These are phyloP conservation scores for Pichia sp. DNA, from an alignment of 1,139 yeast species.

Conservation along the genomic window DNA sequence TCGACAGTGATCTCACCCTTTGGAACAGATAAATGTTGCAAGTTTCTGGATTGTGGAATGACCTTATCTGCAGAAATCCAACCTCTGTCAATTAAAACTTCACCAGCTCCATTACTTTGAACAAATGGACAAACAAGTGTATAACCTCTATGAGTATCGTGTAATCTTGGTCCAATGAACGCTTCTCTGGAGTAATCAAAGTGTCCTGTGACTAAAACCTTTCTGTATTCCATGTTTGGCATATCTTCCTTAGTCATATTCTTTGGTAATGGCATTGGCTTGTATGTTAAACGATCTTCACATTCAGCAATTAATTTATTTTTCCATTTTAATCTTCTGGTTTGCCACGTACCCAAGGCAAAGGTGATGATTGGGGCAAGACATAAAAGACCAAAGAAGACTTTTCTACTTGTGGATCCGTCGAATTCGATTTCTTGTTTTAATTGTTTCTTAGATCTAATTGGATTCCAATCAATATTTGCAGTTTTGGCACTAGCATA, in stretches of 20 bases:
- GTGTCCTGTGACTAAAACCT: conserved; percentile 71
- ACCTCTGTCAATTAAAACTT: conserved; percentile 81
- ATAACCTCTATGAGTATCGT: conserved; percentile 77
- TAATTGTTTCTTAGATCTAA: conserved; percentile 47
- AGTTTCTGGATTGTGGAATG: conserved; percentile 60
- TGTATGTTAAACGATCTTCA: conserved; percentile 75
- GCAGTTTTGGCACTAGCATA: conserved; percentile 56
- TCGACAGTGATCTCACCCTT: conserved; percentile 70
- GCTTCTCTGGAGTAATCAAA: conserved; percentile 86
- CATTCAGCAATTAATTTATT: conserved; percentile 77
- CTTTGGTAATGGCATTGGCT: conserved; percentile 71
- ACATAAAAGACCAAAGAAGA: conserved; percentile 58
- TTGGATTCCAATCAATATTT: conserved; percentile 82
- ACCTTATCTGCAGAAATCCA: conserved; percentile 82
- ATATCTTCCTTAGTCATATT: conserved; percentile 52
- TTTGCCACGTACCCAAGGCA: conserved; percentile 93
- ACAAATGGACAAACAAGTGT: conserved; percentile 79
- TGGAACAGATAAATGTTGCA: conserved; percentile 68
- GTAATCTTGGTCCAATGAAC: conserved; percentile 87
- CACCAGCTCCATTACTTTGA: conserved; percentile 71
- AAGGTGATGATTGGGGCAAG: conserved; percentile 90
- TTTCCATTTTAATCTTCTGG: conserved; percentile 83
- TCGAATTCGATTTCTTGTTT: conserved; percentile 38
- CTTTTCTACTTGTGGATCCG: conserved; percentile 36
- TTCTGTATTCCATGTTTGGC: conserved; percentile 76